Evolutionary conservation across 192 early-diverging fungal genomes (phyloP).

Genomic region (Podila horticola): DNA sequence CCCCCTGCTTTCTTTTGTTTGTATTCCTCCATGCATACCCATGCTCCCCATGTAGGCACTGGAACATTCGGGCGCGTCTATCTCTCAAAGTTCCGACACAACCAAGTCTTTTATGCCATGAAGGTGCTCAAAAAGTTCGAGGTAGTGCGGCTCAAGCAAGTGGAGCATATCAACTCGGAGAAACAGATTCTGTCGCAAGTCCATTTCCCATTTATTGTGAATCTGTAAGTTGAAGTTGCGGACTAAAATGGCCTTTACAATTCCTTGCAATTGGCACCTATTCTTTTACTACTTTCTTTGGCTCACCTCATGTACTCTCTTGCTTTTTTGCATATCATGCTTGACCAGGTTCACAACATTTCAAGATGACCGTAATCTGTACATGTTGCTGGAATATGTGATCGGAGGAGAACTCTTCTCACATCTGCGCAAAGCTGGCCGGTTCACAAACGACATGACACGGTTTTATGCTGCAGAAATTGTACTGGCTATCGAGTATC

Average conservation of each 20-base stretch:
- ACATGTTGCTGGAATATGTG: slow-evolving; percentile 95
- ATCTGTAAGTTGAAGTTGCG: slow-evolving; percentile 60
- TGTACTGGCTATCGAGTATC: slow-evolving; percentile 88
- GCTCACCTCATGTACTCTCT: neutral
- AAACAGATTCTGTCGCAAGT: slow-evolving; percentile 80
- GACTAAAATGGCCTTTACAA: too few species aligned
- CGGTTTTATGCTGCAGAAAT: slow-evolving; percentile 96
- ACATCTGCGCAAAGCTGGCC: slow-evolving; percentile 88
- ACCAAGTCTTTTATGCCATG: slow-evolving; percentile 82
- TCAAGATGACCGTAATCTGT: slow-evolving; percentile 94
- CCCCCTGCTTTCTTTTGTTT: slow-evolving; percentile 2
- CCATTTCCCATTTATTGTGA: slow-evolving; percentile 84
- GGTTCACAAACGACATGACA: slow-evolving; percentile 88
- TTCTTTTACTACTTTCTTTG: neutral
- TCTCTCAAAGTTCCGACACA: slow-evolving; percentile 79
- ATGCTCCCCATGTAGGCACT: slow-evolving; percentile 70
- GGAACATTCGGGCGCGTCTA: slow-evolving; percentile 98
- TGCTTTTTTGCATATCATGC: neutral
- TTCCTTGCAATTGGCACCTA: neutral
- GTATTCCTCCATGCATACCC: neutral
- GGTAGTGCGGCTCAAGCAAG: slow-evolving; percentile 85
- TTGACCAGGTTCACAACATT: slow-evolving; percentile 88
- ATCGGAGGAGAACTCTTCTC: slow-evolving; percentile 98
- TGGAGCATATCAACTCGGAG: slow-evolving; percentile 88
- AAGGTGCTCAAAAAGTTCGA: slow-evolving; percentile 87